Percentiles rank a stretch among this genome's conserved stretches.
Conservation (phyloP, 495 filamentous ascomycete species). For the Sporormia fimetaria region DNA sequence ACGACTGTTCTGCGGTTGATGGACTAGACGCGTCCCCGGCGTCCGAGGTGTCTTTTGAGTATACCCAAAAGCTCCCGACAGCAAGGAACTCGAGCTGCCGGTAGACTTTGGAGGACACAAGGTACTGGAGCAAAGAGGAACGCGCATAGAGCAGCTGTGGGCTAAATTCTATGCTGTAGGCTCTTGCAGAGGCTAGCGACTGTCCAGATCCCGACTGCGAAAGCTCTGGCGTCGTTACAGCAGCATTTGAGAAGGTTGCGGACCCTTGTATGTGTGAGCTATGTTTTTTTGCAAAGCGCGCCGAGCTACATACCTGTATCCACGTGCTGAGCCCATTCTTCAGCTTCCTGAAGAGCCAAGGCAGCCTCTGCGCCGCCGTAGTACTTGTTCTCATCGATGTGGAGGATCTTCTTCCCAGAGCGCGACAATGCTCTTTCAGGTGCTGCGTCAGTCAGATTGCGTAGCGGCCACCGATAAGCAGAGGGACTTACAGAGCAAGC, state of each 20-base stretch:
- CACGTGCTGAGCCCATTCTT: slow-evolving; percentile 54
- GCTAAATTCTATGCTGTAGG: slow-evolving; percentile 73
- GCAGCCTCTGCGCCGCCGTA: slow-evolving; percentile 84
- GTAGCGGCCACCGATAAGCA: slow-evolving; percentile 24
- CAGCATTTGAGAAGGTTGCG: slow-evolving; percentile 16
- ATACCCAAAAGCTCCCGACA: slow-evolving; percentile 88
- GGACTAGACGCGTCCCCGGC: no score
- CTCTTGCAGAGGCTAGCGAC: slow-evolving; percentile 52
- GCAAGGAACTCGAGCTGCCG: slow-evolving; percentile 86
- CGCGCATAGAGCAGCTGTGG: slow-evolving; percentile 81
- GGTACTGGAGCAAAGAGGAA: slow-evolving; percentile 58
- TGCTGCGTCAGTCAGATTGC: slow-evolving; percentile 54
- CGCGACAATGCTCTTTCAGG: slow-evolving; percentile 78
- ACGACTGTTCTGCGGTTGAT: slow-evolving; percentile 2
- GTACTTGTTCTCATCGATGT: slow-evolving; percentile 75
- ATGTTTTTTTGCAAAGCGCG: neutral
- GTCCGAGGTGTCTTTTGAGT: slow-evolving; percentile 24
- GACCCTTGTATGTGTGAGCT: slow-evolving; percentile 8
- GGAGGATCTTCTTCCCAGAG: slow-evolving; percentile 81
- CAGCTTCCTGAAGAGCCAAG: slow-evolving; percentile 72
- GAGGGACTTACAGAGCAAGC: slow-evolving; percentile 68
- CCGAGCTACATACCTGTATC: slow-evolving; percentile 34
- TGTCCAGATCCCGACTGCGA: slow-evolving; percentile 27
- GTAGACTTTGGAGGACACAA: slow-evolving; percentile 81
- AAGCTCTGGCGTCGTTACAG: slow-evolving; percentile 9